Evolutionary conservation across 2,329 filamentous ascomycete species (phyloP), one percentile per base, ranked within the genome.

Genomic region (Setomelanomma holmii): DNA sequence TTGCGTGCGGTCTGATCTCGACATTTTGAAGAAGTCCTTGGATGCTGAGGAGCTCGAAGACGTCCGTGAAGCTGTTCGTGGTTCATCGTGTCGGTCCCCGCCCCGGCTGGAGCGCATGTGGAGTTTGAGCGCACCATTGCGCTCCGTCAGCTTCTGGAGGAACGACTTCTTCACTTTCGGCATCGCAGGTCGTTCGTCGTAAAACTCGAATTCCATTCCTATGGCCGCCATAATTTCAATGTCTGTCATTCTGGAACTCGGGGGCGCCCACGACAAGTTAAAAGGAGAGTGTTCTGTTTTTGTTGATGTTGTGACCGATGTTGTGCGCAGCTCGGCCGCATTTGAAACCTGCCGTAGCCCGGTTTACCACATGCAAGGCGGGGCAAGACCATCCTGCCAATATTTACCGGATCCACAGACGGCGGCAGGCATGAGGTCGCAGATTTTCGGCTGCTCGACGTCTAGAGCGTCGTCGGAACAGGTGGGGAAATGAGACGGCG

Each of bases 91-190:
- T 3, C 48, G 44, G 4, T 45, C 24, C 10, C 56, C 50, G 39
- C 19, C 19, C 42, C 49, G 48, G 16, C 45, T 49, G 2, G 49
- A 55, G 19, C 56, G 58, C 49, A 58, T 53, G 30, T 56, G 53
- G 2, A 57, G 45, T 7, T 47, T 49, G 40, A 58, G 43, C 8
- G 53, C 38, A 22, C 49, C 51, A 35, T 55, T 51, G 5, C 47
- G 53, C 30, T 56, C 49, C 23, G 56, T 58, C 22, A 61, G 41
- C 35, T 53, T 55, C 23, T 60, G 53, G 39, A 61, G 39, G 47
- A 61, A 60, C 12, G 56, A 58, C 47, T 53, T 57, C 52, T 55
- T 57, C 20, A 46, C 44, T 33, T 52, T 52, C 22, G 53, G 23
- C 8, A 47, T 36, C n/a, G 53, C 41, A 17, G 54, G 51, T 4